Evolutionary conservation across 1,139 yeast species (phyloP), one percentile per base, ranked within the genome.

Genomic region (Hansenula sp.): DNA sequence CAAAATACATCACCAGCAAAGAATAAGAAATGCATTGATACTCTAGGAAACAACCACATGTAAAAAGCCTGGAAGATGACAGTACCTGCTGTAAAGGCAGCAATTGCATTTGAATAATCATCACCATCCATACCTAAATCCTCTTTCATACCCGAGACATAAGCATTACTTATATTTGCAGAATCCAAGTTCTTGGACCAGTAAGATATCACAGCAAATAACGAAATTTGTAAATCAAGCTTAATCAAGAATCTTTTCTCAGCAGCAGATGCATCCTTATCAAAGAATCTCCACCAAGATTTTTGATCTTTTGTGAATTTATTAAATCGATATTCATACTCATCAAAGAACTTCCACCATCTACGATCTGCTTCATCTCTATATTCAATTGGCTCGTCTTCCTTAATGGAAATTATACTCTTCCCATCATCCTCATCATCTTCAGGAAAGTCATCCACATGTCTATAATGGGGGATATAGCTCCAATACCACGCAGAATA

Each of bases 291-390:
- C 16, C 14, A 28, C 29, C 29, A 28, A 3, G 14, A 11, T 16
- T 28, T 28, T 16, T 28, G 29, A 3, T 53, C 43, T 34, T 72
- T 65, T 26, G 63, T 53, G 6, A 56, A 51, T 29, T 61, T 60
- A 44, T 64, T 69, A 31, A 69, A 61, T 41, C 84, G 63, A 53
- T 77, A 78, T 52, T 78, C 84, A 48, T 73, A 76, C 53, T 77
- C 83, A 53, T 77, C 79, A 48, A 73, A 78, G 52, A 75, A 77
- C 41, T 72, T 73, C 71, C 73, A 79, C 84, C 84, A 78, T 37
- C 69, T 69, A 39, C 83, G 68, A 47, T 69, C 62, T 12, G 80
- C 79, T 55, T 79, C 86, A 53, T 78, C 83, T 51, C 82, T 64
- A 52, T 73, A 76, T 53, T 78, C 83, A 13, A 12, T 16, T 16